Evolutionary conservation across 805 yeast species (phyloP).

Genomic region (Candida coleopterorum): DNA sequence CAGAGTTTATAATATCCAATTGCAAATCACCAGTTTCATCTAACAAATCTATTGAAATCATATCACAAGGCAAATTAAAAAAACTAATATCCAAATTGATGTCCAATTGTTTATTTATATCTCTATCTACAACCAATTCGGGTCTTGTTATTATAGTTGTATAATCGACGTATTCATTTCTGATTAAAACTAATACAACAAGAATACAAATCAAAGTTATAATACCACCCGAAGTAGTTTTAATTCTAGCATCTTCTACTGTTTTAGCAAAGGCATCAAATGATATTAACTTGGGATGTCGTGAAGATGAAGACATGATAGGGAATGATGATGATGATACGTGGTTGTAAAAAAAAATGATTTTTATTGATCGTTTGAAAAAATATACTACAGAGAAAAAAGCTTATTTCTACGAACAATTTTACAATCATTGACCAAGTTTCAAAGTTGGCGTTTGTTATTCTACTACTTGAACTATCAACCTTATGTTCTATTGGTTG

Average conservation of each 20-base stretch:
- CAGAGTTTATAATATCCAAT: constrained; percentile 63
- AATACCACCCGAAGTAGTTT: constrained; percentile 86
- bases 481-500: too few species aligned
- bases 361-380: neutral
- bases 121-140: constrained; percentile 85
- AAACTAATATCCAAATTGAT: constrained; percentile 80
- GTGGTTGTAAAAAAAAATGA: neutral
- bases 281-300: constrained; percentile 47
- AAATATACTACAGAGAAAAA: too few species aligned
- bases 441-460: too few species aligned
- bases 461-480: too few species aligned
- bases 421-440: too few species aligned
- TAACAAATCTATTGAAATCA: constrained; percentile 77
- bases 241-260: constrained; percentile 86
- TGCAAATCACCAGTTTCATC: constrained; percentile 86
- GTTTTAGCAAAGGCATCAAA: constrained; percentile 92
- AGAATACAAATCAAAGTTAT: constrained; percentile 70
- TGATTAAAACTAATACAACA: constrained; percentile 56
- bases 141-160: constrained; percentile 66
- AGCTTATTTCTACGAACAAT: too few species aligned
- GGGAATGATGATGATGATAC: neutral
- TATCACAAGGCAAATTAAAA: constrained; percentile 81
- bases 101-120: constrained; percentile 66
- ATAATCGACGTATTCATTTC: constrained; percentile 76
- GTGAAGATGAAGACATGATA: constrained; percentile 4